Conservation (phyloP, 75 land plant genomes). For the Larix kaempferi region DNA sequence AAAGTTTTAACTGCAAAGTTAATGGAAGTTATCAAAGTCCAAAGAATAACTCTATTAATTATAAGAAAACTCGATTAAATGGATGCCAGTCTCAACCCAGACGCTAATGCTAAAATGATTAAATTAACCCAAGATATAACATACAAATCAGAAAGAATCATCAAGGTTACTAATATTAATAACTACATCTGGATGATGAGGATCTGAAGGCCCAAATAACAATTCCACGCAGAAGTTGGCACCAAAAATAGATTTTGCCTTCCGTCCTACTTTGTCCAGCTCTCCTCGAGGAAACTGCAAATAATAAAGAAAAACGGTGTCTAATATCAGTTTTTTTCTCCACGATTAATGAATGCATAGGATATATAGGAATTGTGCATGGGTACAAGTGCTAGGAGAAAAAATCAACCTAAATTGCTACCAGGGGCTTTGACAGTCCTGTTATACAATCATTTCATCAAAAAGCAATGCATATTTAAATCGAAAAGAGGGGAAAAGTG, state of each 20-base stretch:
- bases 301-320: neutral
- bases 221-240: constrained; percentile 58
- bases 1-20: neutral
- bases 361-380: neutral
- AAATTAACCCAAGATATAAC: neutral
- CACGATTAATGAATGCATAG: too few species aligned
- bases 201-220: constrained; percentile 57
- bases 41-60: neutral
- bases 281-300: constrained; percentile 48
- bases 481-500: neutral
- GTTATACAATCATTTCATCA: neutral
- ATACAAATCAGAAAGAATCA: constrained; percentile 12
- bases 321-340: neutral
- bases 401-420: neutral
- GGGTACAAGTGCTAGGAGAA: neutral
- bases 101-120: neutral
- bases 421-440: neutral
- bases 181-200: constrained; percentile 14
- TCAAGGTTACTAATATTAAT: constrained; percentile 5
- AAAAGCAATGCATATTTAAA: neutral
- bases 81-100: too few species aligned
- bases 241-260: constrained; percentile 57
- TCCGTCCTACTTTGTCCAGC: constrained; percentile 60
- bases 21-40: neutral
- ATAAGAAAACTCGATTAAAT: neutral